Conservation (phyloP, 441 rosid genomes). For the Geranium incanum region DNA sequence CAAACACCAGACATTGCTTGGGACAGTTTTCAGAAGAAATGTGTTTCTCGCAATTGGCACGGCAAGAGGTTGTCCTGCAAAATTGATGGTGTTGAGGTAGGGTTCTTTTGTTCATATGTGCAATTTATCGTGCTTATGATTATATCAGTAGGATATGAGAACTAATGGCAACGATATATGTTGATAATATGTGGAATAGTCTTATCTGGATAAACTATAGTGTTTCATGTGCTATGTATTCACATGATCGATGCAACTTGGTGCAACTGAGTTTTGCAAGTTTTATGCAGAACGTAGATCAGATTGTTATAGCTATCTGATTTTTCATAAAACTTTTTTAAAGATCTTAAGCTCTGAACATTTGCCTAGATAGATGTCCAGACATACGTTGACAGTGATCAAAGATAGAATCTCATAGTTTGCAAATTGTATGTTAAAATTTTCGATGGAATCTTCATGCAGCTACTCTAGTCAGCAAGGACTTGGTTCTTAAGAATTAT, state of each 20-base stretch:
- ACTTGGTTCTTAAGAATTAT: too few relatives aligned
- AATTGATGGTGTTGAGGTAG: conserved; percentile 71
- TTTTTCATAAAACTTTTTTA: neutral
- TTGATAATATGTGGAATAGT: neutral
- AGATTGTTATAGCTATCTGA: neutral
- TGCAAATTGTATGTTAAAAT: too few relatives aligned
- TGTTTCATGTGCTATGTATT: neutral
- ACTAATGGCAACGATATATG: neutral
- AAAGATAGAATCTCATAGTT: too few relatives aligned
- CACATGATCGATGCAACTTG: neutral
- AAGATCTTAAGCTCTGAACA: neutral
- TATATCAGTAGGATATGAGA: neutral
- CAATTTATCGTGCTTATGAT: neutral
- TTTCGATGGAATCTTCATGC: too few relatives aligned
- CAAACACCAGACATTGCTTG: conserved; percentile 78
- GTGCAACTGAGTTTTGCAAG: neutral
- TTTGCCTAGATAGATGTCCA: neutral
- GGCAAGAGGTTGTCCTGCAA: conserved; percentile 73
- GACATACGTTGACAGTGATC: too few relatives aligned
- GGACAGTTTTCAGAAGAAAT: conserved; percentile 72
- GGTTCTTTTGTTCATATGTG: neutral
- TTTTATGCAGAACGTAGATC: neutral
- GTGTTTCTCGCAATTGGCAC: conserved; percentile 48
- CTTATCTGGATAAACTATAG: neutral
- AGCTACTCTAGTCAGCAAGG: too few relatives aligned